Evolutionary conservation across 2,329 filamentous ascomycete species (phyloP), one percentile per base, ranked within the genome.

Genomic region (Scytalidium sp.): DNA sequence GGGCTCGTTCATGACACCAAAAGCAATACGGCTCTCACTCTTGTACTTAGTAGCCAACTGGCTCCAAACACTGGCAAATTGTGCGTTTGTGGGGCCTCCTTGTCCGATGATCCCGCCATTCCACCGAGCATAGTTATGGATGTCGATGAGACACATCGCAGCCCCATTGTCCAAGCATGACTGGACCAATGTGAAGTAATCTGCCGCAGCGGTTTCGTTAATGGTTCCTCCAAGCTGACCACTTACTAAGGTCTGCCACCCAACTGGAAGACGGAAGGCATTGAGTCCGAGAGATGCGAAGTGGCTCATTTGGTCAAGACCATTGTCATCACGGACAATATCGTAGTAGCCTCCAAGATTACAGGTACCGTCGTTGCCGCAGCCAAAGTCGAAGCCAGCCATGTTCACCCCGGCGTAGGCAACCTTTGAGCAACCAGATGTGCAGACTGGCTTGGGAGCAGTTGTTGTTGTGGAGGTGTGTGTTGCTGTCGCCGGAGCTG

Each of bases 1-100:
- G 6, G 59, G 59, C 67, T 84, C 85, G 64, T 88, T 88, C 83
- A 87, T 87, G 45, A 88, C 63, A 25, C 81, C 83, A 53, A 87
- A 85, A 4, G 79, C 72, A 29, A 87, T 70, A 55, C 77, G 80
- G 46, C 72, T 63, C 22, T 53, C 52, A 11, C 61, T 60, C 19
- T 71, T 73, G 64, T 87, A 88, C 60, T 81, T 80, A 1, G 67
- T 71, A 1, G 84, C 83, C 3, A 84, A 63, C 52, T 79, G 71
- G 3, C 61, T 64, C 84, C 84, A 88, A 2, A 88, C 65, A 41
- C 68, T 69, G 3, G 75, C 77, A 56, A 87, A 82, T 22, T 82
- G 54, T 10, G 73, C 76, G 60, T 86, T 75, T 0, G 75, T 75
- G 1, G 81, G 80, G 0, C 81, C 83, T 19, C 81, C 83, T 60